These are phyloP conservation scores for Phytophthora ohioensis DNA, from an alignment of 352 stramenopile genomes.

Conservation along the genomic window DNA sequence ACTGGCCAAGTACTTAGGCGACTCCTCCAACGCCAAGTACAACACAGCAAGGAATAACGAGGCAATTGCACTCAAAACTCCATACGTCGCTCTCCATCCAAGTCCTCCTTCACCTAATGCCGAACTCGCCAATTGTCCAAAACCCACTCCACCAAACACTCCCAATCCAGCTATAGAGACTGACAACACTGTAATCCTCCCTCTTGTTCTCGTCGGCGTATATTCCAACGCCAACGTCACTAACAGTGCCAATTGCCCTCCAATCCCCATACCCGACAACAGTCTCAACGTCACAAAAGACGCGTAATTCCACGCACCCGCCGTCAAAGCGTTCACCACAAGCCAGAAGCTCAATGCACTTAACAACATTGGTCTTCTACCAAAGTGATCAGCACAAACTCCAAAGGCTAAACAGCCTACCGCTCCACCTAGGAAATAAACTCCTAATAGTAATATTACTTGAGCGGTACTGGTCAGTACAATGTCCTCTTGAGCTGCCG, in stretches of 20 bases:
- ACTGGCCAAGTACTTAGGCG: constrained; percentile 75
- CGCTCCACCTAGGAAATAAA: constrained; percentile 55
- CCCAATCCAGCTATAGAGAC: constrained; percentile 55
- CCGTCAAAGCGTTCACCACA: constrained; percentile 52
- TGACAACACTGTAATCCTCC: constrained; percentile 61
- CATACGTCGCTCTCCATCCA: constrained; percentile 38
- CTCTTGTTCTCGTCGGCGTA: constrained; percentile 63
- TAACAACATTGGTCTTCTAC: constrained; percentile 54
- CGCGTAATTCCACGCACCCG: constrained; percentile 42
- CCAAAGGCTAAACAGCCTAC: constrained; percentile 64
- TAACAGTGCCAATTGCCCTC: constrained; percentile 62
- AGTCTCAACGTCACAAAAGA: constrained; percentile 56
- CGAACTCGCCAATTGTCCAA: constrained; percentile 37
- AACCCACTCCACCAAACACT: constrained; percentile 47
- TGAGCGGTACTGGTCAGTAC: constrained; percentile 36
- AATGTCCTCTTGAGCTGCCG: constrained; percentile 32
- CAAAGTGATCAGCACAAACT: constrained; percentile 67
- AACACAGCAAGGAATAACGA: constrained; percentile 36
- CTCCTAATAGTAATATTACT: constrained; percentile 42
- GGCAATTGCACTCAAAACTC: constrained; percentile 38
- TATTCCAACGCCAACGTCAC: constrained; percentile 69
- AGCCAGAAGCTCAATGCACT: constrained; percentile 48
- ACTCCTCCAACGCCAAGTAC: constrained; percentile 55
- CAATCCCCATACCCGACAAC: constrained; percentile 56
- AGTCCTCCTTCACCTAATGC: constrained; percentile 31